A percentile compares a stretch with the other conserved stretches of the same genome.
Conservation (phyloP, 169 alveolate species). For the Toxoplasma gondii region DNA sequence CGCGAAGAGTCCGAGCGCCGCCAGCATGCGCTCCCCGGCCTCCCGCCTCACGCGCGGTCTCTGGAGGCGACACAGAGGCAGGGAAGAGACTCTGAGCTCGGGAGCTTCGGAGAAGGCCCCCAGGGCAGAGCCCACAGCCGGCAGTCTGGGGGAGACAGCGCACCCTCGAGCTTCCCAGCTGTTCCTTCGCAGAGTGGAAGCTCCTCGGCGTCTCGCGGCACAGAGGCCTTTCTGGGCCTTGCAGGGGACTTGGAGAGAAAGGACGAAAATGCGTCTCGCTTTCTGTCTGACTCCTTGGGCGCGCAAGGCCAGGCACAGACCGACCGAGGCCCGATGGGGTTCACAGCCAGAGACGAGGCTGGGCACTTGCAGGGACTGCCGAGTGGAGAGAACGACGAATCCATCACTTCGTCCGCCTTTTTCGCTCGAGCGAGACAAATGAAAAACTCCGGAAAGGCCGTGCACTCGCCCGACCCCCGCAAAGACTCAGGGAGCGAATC, state of each 20-base stretch:
- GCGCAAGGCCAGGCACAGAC: not conserved
- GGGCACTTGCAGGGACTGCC: not conserved
- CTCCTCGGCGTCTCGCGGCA: too few species aligned
- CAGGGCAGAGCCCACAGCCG: not conserved
- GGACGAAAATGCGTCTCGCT: not conserved
- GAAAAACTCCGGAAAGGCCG: too few species aligned
- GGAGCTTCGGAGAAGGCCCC: not conserved
- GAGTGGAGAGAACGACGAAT: not conserved
- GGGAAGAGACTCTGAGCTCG: not conserved
- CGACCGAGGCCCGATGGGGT: not conserved
- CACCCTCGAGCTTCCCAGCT: too few species aligned
- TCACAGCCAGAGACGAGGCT: not conserved
- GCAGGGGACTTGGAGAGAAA: not conserved
- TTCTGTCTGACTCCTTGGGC: not conserved
- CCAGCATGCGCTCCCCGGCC: conserved; percentile 3
- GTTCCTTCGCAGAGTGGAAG: too few species aligned
- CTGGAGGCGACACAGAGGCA: not conserved
- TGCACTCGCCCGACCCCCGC: too few species aligned
- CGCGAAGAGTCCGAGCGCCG: conserved; percentile 34
- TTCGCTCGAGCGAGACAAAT: not conserved
- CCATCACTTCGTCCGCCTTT: not conserved
- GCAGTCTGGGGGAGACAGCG: too few species aligned
- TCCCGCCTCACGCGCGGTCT: not conserved
- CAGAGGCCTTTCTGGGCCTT: too few species aligned
- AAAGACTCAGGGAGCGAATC: not conserved